Evolutionary conservation across 495 filamentous ascomycete genomes (phyloP).

Genomic region (Chaetomium fimeti): DNA sequence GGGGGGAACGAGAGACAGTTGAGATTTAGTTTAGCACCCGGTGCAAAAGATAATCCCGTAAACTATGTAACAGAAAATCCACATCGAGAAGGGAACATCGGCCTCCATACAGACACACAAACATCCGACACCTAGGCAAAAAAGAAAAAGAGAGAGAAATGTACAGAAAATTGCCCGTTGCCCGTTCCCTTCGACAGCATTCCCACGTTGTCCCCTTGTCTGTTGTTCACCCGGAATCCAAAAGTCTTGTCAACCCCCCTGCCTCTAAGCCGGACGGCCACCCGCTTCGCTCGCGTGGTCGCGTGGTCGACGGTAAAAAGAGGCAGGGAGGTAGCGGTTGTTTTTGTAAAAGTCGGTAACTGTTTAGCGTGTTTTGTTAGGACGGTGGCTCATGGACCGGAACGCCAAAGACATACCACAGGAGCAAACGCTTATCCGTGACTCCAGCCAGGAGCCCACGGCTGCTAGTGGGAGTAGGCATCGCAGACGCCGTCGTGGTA

Average conservation of each 20-base stretch:
- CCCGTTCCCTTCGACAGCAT: neutral
- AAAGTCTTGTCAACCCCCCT: too few species aligned
- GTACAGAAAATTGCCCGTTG: neutral
- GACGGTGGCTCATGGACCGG: neutral
- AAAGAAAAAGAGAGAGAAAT: neutral
- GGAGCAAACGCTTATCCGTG: neutral
- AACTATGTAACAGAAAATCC: slow-evolving; percentile 8
- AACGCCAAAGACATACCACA: neutral
- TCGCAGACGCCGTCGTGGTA: neutral
- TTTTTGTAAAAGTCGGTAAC: neutral
- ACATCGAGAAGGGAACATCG: slow-evolving; percentile 4
- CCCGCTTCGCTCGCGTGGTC: too few species aligned
- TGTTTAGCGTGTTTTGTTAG: neutral
- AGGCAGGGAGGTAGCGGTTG: too few species aligned
- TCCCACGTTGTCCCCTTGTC: neutral
- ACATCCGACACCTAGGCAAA: slow-evolving; percentile 2
- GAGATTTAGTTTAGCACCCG: neutral
- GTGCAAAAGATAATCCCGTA: neutral
- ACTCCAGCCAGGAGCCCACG: too few species aligned
- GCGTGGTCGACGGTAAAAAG: too few species aligned
- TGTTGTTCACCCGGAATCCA: too few species aligned
- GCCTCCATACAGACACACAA: slow-evolving; percentile 2
- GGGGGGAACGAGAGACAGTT: neutral
- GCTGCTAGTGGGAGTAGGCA: neutral
- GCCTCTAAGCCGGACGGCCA: too few species aligned